Evolutionary conservation across 2,329 filamentous ascomycete species (phyloP).

Genomic region (Beauveria asiatica): DNA sequence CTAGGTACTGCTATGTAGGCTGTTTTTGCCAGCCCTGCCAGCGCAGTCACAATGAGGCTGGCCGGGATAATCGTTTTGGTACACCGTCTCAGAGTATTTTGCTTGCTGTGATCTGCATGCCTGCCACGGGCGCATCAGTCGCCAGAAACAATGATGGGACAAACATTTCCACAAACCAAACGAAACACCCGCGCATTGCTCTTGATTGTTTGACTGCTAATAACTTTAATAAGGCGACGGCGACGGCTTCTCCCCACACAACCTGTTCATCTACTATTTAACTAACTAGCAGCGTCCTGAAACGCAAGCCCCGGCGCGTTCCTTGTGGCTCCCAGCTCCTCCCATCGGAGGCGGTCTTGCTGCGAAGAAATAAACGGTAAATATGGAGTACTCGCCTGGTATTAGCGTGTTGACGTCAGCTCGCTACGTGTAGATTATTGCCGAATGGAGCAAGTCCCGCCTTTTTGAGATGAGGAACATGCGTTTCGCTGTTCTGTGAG

Average conservation of each 20-base stretch:
- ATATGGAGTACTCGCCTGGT: no score
- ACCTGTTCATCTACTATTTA: slow-evolving; percentile 3
- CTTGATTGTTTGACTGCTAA: no score
- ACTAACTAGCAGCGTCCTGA: slow-evolving; percentile 8
- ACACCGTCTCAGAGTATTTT: no score
- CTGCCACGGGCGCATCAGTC: neutral
- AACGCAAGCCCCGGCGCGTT: neutral
- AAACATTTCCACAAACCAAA: neutral
- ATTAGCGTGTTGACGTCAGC: no score
- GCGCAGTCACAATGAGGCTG: no score
- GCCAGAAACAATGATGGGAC: neutral
- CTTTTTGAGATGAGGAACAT: neutral
- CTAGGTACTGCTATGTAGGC: no score
- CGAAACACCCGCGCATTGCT: neutral
- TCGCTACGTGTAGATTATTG: neutral
- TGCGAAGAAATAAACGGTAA: neutral
- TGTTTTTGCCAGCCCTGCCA: no score
- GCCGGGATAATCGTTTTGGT: no score
- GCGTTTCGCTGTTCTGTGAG: neutral
- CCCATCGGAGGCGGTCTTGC: neutral
- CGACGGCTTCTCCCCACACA: neutral
- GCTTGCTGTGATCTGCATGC: neutral
- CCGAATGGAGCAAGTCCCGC: neutral
- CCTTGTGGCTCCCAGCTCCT: neutral
- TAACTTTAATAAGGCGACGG: no score